phyloP scores from a whole-genome alignment of 2,329 filamentous ascomycete genomes.

The Clarireedia homoeocarpa region DNA sequence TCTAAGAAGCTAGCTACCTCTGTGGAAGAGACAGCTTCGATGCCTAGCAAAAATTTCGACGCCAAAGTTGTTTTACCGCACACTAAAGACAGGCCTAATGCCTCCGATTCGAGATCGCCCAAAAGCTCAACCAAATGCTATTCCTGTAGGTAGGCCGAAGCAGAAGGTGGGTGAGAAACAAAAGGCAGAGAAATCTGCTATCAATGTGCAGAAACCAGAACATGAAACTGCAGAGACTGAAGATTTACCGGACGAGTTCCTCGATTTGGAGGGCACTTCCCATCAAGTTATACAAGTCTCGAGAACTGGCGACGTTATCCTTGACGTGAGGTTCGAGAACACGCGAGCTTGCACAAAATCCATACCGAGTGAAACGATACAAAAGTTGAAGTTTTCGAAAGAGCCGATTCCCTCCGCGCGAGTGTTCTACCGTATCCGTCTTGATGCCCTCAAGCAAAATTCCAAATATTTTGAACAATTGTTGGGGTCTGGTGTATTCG shows the following conservation, averaged over 20 bases:
- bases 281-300: conserved; percentile 42
- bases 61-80: conserved; percentile 3
- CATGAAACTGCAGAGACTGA: background rate
- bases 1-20: background rate
- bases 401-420: conserved; percentile 20
- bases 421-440: conserved; percentile 49
- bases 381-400: conserved; percentile 29
- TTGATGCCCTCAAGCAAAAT: conserved; percentile 46
- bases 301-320: conserved; percentile 53
- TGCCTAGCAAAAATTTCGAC: background rate
- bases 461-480: conserved; percentile 66
- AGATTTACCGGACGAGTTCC: conserved; percentile 7
- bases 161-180: background rate
- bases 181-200: background rate
- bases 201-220: background rate
- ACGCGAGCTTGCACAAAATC: conserved; percentile 42
- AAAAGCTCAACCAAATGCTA: background rate
- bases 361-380: conserved; percentile 40
- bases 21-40: background rate
- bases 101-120: background rate
- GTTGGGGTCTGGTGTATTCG: conserved; percentile 53
- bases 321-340: conserved; percentile 59
- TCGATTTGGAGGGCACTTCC: conserved; percentile 19
- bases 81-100: conserved; percentile 14
- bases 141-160: background rate